These are phyloP conservation scores for Pythium sp. DNA, from an alignment of 352 stramenopile genomes.

Conservation along the genomic window DNA sequence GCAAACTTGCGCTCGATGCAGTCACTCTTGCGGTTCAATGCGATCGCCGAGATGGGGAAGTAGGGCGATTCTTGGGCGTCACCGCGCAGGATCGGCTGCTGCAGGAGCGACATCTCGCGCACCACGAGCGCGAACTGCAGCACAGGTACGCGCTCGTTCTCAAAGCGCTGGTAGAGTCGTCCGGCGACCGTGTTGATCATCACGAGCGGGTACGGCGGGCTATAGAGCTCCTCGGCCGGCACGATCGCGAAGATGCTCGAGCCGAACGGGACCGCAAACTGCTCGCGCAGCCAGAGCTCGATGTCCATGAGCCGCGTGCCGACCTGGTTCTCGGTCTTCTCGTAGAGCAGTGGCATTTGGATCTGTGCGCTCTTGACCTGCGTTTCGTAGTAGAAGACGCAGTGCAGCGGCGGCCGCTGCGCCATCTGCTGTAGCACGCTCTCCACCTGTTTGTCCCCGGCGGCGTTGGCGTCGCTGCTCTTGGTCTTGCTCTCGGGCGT, in stretches of 20 bases:
- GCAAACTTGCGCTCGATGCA: slow-evolving; percentile 54
- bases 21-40: slow-evolving; percentile 28
- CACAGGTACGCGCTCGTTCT: slow-evolving; percentile 42
- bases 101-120: slow-evolving; percentile 50
- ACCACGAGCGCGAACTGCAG: slow-evolving; percentile 70
- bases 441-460: slow-evolving; percentile 5
- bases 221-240: slow-evolving; percentile 76
- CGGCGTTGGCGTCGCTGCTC: background rate
- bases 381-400: slow-evolving; percentile 70
- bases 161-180: slow-evolving; percentile 39
- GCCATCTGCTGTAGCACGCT: slow-evolving; percentile 25
- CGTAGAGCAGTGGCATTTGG: slow-evolving; percentile 68
- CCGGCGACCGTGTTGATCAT: slow-evolving; percentile 76
- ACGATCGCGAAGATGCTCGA: slow-evolving; percentile 75
- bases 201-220: slow-evolving; percentile 68
- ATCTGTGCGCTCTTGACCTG: slow-evolving; percentile 46
- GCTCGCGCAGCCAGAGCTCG: slow-evolving; percentile 64
- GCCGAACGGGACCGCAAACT: slow-evolving; percentile 49
- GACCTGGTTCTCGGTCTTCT: slow-evolving; percentile 23
- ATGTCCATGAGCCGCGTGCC: slow-evolving; percentile 72
- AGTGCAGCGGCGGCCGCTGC: slow-evolving; percentile 50
- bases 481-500: background rate
- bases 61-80: slow-evolving; percentile 64
- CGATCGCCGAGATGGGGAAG: slow-evolving; percentile 47
- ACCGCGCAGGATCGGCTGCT: slow-evolving; percentile 44